Percentiles rank a stretch among this genome's conserved stretches.
Evolutionary conservation across 345 rosid genomes (phyloP).

Genomic region (Salix brachista): DNA sequence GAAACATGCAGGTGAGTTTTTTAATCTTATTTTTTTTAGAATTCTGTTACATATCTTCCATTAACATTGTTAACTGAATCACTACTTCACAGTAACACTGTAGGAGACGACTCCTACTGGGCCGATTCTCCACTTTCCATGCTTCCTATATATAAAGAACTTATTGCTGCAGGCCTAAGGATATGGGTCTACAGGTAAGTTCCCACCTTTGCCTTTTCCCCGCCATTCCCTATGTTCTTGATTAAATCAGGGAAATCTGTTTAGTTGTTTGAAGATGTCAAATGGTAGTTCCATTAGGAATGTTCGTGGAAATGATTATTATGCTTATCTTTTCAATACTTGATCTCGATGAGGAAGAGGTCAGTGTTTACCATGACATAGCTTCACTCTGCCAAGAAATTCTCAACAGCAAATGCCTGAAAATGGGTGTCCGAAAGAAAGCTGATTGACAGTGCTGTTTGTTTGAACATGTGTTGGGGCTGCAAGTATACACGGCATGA

Average conservation of each 20-base stretch:
- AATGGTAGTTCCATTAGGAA: background rate
- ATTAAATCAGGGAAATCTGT: background rate
- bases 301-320: background rate
- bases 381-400: too few species aligned
- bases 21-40: background rate
- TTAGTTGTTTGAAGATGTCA: background rate
- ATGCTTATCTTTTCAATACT: background rate
- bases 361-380: background rate
- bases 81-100: constrained; percentile 44
- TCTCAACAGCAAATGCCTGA: too few species aligned
- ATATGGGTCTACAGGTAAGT: constrained; percentile 86
- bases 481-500: background rate
- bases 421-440: background rate
- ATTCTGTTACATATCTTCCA: background rate
- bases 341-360: background rate
- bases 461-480: background rate
- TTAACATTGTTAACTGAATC: background rate
- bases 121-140: constrained; percentile 79
- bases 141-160: constrained; percentile 92
- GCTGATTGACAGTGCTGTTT: background rate
- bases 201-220: background rate
- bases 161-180: constrained; percentile 69
- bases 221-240: background rate
- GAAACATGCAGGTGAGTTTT: constrained; percentile 65
- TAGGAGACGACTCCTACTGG: constrained; percentile 55